Conservation (phyloP, 1,139 yeast genomes). For the Eremothecium cymbalariae region DNA sequence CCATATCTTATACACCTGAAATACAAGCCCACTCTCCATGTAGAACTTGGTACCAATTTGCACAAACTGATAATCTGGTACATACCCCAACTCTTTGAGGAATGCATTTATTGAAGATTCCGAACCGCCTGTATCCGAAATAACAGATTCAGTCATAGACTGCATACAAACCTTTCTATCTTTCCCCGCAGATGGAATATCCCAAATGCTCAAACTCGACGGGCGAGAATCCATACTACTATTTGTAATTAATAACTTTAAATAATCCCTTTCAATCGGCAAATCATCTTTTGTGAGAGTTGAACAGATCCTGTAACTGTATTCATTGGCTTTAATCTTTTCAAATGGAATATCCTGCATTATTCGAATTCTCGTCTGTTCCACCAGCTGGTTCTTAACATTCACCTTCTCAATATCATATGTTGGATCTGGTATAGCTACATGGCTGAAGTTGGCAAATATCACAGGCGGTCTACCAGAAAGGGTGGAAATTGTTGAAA, state of each 20-base stretch:
- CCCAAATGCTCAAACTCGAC: slow-evolving; percentile 67
- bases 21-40: slow-evolving; percentile 57
- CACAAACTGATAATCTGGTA: slow-evolving; percentile 47
- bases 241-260: slow-evolving; percentile 10
- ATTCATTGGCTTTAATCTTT: slow-evolving; percentile 1
- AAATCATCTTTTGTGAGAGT: slow-evolving; percentile 10
- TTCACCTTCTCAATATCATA: slow-evolving; percentile 24
- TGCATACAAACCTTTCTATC: slow-evolving; percentile 54
- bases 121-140: slow-evolving; percentile 32
- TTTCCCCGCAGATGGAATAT: slow-evolving; percentile 83
- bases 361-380: slow-evolving; percentile 27
- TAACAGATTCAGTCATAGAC: slow-evolving; percentile 59
- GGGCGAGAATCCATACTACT: slow-evolving; percentile 10
- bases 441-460: slow-evolving; percentile 27
- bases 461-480: slow-evolving; percentile 32
- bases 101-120: slow-evolving; percentile 35
- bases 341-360: slow-evolving; percentile 22
- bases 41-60: slow-evolving; percentile 38
- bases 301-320: slow-evolving; percentile 13
- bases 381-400: slow-evolving; percentile 28
- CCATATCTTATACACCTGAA: slow-evolving; percentile 38
- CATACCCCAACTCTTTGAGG: slow-evolving; percentile 65
- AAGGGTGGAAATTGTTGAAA: slow-evolving; percentile 31
- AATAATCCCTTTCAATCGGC: slow-evolving; percentile 11
- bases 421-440: slow-evolving; percentile 31